Base-by-base conservation (phyloP, 2,329 filamentous ascomycete species). In the Samsoniella hepiali region DNA sequence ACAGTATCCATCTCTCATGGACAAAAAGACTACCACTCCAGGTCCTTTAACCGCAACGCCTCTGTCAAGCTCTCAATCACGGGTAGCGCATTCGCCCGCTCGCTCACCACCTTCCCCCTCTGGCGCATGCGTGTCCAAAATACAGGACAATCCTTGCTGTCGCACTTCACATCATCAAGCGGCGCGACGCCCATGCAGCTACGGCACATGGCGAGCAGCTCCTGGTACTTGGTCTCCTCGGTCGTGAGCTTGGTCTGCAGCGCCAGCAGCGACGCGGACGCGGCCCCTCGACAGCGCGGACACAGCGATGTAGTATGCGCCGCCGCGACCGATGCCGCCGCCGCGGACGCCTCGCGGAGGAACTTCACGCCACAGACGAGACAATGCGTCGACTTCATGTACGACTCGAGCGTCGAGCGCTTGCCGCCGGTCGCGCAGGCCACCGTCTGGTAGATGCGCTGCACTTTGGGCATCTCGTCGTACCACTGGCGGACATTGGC, bases 391-490 rank as follows among this genome's bases (percentile, higher is more conserved):
- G 88, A 88, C 67, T 86, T 89, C 88, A 98, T 89, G 76, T 97
- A 99, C n/a, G 86, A 90, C 72, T 98, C 95, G n/a, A 99, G 83
- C 0, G 93, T 97, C 73, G 85, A 90, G 71, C 84, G 88, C 69
- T 77, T 77, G 70, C 65, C 69, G 68, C 69, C 71, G 66, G 22
- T 32, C 69, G 65, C 69, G 68, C 68, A 71, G 66, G 22, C 31
- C 70, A 63, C 73, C 71, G 54, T 71, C 65, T 74, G 66, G 58
- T 73, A 84, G 53, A 94, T 85, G 9, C 89, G 88, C 71, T 93
- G 90, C 27, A 95, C 82, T 74, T 96, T 97, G 53, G 94, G 94
- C 92, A 98, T 96, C 76, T 97, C 93, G 67, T 97, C 92, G 71
- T 93, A 98, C 95, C 95, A 99, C 64, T 86, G 84, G 22, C 91